A percentile compares a stretch with the other conserved stretches of the same genome.
Evolutionary conservation across 805 yeast genomes (phyloP).

Genomic region (baker's yeast (Saccharomyces cerevisiae)): DNA sequence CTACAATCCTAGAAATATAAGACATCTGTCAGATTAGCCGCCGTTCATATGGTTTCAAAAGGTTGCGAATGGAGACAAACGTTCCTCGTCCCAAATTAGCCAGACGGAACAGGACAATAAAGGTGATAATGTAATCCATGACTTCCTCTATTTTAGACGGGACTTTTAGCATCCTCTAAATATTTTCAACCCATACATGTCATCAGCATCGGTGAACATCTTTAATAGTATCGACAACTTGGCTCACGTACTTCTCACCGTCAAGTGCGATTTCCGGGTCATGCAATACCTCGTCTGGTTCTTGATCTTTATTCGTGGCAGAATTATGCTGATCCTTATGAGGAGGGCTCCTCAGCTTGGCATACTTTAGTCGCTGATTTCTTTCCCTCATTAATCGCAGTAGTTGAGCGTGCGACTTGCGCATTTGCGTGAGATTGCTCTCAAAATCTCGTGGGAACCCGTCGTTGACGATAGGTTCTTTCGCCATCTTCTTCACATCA

Average conservation of each 20-base stretch:
- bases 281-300: background rate
- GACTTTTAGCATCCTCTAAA: background rate
- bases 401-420: slow-evolving; percentile 47
- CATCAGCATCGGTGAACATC: background rate
- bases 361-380: slow-evolving; percentile 8
- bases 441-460: slow-evolving; percentile 37
- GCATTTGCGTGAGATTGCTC: slow-evolving; percentile 38
- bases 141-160: background rate
- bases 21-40: too few species aligned
- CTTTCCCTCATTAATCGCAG: slow-evolving; percentile 29
- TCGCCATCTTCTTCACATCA: slow-evolving; percentile 59
- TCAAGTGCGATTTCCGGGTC: slow-evolving; percentile 2
- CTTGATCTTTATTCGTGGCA: background rate
- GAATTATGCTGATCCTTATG: background rate
- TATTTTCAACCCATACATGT: background rate
- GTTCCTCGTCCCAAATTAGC: too few species aligned
- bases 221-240: slow-evolving; percentile 14
- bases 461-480: slow-evolving; percentile 35
- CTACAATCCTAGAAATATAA: too few species aligned
- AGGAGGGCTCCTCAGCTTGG: slow-evolving; percentile 1
- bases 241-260: slow-evolving; percentile 16
- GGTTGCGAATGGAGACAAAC: too few species aligned
- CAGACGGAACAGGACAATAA: too few species aligned
- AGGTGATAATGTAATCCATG: background rate
- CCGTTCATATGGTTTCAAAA: too few species aligned